A percentile compares a stretch with the other conserved stretches of the same genome.
Evolutionary conservation across 2,329 filamentous ascomycete genomes (phyloP).

Genomic region (Madurella mycetomatis): DNA sequence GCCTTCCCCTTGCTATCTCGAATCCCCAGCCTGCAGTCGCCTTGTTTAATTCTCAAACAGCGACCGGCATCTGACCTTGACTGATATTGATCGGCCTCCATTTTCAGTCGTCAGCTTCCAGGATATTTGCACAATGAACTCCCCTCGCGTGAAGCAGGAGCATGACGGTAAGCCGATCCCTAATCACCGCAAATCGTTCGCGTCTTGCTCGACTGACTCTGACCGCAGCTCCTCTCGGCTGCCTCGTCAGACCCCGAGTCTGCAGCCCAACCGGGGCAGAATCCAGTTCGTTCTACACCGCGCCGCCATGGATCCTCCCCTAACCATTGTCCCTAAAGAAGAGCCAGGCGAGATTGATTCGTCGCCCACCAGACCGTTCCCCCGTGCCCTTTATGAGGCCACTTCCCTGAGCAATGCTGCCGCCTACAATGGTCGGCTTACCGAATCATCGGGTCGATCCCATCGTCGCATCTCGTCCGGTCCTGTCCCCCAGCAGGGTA

Average conservation of each 20-base stretch:
- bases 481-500: constrained; percentile 1
- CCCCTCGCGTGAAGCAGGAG: neutral
- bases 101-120: too few relatives aligned
- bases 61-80: too few relatives aligned
- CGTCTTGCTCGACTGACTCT: neutral
- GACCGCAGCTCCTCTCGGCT: neutral
- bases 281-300: neutral
- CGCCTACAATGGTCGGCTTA: neutral
- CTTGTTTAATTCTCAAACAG: too few relatives aligned
- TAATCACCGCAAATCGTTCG: neutral
- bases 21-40: too few relatives aligned
- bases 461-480: constrained; percentile 26
- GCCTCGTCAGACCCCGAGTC: neutral
- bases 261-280: neutral
- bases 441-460: neutral
- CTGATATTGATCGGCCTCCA: too few relatives aligned
- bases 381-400: neutral
- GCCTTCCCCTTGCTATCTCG: too few relatives aligned
- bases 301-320: neutral
- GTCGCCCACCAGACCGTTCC: neutral
- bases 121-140: neutral
- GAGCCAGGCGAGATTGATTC: neutral
- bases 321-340: neutral
- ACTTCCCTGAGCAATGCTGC: neutral
- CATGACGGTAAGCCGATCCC: neutral